Percentiles rank a stretch among this genome's conserved stretches.
Evolutionary conservation across 192 early-diverging fungal species (phyloP).

Genomic region (Gryganskiella cystojenkinii): DNA sequence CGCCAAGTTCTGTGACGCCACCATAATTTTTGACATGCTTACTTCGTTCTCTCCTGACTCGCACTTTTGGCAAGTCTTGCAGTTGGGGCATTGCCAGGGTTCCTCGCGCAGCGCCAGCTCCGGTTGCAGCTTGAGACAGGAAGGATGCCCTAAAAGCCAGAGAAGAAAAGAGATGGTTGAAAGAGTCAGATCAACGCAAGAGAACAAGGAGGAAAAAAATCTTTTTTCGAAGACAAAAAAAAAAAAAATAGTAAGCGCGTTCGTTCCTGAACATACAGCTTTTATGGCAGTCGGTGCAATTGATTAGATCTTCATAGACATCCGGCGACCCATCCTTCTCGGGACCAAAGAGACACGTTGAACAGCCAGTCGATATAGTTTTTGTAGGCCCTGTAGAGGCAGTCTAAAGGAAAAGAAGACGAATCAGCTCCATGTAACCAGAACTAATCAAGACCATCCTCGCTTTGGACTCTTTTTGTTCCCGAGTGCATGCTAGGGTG

Average conservation of each 20-base stretch:
- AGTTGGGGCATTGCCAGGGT: constrained; percentile 63
- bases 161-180: background rate
- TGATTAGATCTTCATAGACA: constrained; percentile 53
- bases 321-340: constrained; percentile 53
- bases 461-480: background rate
- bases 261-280: constrained; percentile 48
- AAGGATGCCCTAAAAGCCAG: constrained; percentile 50
- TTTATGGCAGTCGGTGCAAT: constrained; percentile 60
- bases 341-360: constrained; percentile 48
- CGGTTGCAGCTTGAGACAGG: constrained; percentile 50
- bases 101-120: constrained; percentile 47
- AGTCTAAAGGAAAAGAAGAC: background rate
- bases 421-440: background rate
- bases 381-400: constrained; percentile 22
- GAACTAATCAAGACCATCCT: background rate
- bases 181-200: background rate
- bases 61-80: constrained; percentile 63
- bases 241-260: background rate
- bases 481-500: background rate
- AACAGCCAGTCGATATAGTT: constrained; percentile 24
- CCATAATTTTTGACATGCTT: too few relatives aligned
- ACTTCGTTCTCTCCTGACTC: constrained; percentile 56
- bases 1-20: too few relatives aligned
- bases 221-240: constrained; percentile 5
- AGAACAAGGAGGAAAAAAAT: constrained; percentile 2